A percentile compares a stretch with the other conserved stretches of the same genome.
Evolutionary conservation across 192 early-diverging fungal species (phyloP).

Genomic region (Coemansia sp.): DNA sequence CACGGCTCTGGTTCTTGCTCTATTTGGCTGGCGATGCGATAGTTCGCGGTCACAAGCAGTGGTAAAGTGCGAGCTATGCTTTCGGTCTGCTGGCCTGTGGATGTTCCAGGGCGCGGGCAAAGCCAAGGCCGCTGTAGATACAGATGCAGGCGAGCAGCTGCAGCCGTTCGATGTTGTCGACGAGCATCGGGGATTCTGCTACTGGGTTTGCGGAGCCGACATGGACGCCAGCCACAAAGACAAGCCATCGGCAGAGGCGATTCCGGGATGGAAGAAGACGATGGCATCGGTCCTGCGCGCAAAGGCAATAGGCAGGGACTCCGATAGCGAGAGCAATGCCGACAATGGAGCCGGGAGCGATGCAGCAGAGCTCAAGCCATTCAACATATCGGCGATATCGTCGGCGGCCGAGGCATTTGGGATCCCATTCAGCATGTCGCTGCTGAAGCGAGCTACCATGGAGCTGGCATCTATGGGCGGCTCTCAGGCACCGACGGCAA

Average conservation of each 20-base stretch:
- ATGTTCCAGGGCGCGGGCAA: constrained; percentile 16
- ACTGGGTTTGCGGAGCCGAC: constrained; percentile 31
- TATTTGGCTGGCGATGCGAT: constrained; percentile 43
- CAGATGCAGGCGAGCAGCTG: neutral
- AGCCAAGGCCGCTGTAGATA: neutral
- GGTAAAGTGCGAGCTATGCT: constrained; percentile 36
- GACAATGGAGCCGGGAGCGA: neutral
- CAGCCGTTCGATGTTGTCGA: constrained; percentile 21
- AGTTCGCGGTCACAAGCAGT: constrained; percentile 13
- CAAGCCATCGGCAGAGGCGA: neutral
- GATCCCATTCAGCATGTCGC: constrained; percentile 35
- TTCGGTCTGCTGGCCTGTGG: constrained; percentile 38
- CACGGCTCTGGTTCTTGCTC: constrained; percentile 24
- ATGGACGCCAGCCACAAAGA: neutral
- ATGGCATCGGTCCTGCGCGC: constrained; percentile 35
- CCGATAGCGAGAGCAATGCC: neutral
- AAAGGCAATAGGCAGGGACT: constrained; percentile 12
- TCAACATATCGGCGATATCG: constrained; percentile 46
- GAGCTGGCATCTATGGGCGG: constrained; percentile 4
- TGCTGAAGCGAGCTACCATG: constrained; percentile 18
- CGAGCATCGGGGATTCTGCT: constrained; percentile 50
- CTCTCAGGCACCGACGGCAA: neutral
- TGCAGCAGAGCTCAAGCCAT: constrained; percentile 30
- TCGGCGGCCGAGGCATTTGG: constrained; percentile 49
- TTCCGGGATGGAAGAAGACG: constrained; percentile 42